Conservation (phyloP, 1,284 basidiomycete species). For the Papiliotrema fonsecae region DNA sequence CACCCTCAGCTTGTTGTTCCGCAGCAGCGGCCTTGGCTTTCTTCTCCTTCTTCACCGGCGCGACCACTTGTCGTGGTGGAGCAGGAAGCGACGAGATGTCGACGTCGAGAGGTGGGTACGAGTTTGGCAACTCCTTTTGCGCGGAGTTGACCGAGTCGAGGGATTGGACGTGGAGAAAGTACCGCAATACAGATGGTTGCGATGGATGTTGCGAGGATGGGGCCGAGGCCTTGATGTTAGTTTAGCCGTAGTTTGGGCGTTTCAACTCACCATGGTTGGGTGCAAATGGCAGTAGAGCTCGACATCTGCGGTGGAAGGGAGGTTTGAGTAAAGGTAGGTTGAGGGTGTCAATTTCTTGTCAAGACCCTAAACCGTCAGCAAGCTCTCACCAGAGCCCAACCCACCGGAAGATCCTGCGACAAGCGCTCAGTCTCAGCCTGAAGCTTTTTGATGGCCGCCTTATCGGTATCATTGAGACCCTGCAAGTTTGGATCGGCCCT, state of each 20-base stretch:
- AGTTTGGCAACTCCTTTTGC: conserved; percentile 40
- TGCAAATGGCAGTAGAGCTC: conserved; percentile 78
- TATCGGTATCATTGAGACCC: conserved; percentile 38
- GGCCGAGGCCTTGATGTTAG: conserved; percentile 17
- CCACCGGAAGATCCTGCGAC: conserved; percentile 38
- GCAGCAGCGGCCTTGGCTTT: conserved; percentile 52
- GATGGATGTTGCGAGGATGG: conserved; percentile 62
- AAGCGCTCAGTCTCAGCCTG: conserved; percentile 31
- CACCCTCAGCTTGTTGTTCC: conserved; percentile 9
- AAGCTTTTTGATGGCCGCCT: conserved; percentile 34
- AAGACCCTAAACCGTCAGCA: conserved; percentile 55
- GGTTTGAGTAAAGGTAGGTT: conserved; percentile 73
- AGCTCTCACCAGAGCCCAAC: conserved; percentile 5
- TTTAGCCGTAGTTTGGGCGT: conserved; percentile 5
- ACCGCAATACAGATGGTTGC: conserved; percentile 76
- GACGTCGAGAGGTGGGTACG: conserved; percentile 61
- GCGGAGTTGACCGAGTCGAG: conserved; percentile 53
- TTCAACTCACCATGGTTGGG: conserved; percentile 62
- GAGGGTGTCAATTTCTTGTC: conserved; percentile 67
- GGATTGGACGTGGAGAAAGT: conserved; percentile 88
- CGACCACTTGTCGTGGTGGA: conserved; percentile 62
- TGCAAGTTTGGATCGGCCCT: conserved; percentile 38
- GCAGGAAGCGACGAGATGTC: conserved; percentile 71
- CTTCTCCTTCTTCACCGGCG: conserved; percentile 67
- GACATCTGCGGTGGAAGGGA: conserved; percentile 79